A percentile compares a stretch with the other conserved stretches of the same genome.
Conservation (phyloP, 352 stramenopile genomes). For the Pythium angustatum region DNA sequence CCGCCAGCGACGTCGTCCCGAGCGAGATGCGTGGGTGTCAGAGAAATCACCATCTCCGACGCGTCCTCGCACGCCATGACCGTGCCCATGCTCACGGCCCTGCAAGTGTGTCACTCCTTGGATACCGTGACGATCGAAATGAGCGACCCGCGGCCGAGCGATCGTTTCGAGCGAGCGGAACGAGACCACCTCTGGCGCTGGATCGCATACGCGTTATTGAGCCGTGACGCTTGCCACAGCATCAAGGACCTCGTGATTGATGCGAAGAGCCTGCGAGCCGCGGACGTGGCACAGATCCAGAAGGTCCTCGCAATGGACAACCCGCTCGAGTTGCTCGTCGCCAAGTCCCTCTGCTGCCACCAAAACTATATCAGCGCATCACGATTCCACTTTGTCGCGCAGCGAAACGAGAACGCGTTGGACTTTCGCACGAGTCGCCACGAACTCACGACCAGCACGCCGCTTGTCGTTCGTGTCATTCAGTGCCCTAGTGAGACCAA, state of each 20-base stretch:
- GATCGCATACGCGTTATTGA: slow-evolving; percentile 1
- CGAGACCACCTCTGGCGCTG: background rate
- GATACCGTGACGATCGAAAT: background rate
- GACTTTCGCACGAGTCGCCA: background rate
- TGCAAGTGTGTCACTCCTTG: background rate
- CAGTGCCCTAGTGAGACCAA: background rate
- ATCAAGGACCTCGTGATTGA: background rate
- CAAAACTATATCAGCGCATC: background rate
- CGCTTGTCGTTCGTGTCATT: background rate
- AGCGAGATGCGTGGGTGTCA: background rate
- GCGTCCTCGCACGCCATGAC: background rate
- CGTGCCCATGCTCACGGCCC: background rate
- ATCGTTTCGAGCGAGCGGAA: background rate
- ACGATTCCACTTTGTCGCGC: background rate
- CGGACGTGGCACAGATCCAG: background rate
- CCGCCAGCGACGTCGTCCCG: background rate
- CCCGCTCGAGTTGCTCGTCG: background rate
- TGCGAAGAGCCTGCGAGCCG: background rate
- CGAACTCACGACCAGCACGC: too few species aligned
- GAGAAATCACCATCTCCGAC: background rate
- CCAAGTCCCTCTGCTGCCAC: background rate
- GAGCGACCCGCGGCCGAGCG: background rate
- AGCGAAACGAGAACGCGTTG: background rate
- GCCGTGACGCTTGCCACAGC: background rate
- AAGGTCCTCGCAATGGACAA: background rate